Conservation (phyloP, 768 basidiomycete genomes). For the Rhizopogon salebrosus region DNA sequence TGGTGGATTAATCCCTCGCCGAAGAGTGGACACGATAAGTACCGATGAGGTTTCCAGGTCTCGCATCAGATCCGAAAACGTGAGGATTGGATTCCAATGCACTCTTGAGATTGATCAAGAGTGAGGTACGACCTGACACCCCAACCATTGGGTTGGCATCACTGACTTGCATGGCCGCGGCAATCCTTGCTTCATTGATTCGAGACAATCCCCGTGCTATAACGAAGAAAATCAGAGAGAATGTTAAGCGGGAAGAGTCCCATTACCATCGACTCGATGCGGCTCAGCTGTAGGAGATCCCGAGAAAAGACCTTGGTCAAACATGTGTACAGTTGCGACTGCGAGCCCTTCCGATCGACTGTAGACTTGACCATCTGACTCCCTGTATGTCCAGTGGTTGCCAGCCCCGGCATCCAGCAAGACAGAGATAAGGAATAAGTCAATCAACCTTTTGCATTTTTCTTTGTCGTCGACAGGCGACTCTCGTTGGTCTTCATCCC, state of each 20-base stretch:
- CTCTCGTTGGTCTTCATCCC: constrained; percentile 35
- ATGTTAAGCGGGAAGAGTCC: background rate
- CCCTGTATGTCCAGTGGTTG: constrained; percentile 71
- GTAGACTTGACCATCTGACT: constrained; percentile 49
- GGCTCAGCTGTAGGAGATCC: constrained; percentile 49
- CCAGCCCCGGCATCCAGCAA: constrained; percentile 95
- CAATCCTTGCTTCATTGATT: constrained; percentile 55
- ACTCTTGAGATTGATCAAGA: constrained; percentile 66
- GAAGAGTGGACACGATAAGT: constrained; percentile 11
- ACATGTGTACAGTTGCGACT: constrained; percentile 90
- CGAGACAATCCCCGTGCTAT: constrained; percentile 66
- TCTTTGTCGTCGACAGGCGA: constrained; percentile 48
- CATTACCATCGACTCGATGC: constrained; percentile 71
- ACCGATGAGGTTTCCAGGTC: constrained; percentile 86
- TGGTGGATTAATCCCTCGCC: background rate
- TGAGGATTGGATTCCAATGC: constrained; percentile 62
- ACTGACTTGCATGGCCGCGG: constrained; percentile 74
- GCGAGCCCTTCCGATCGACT: constrained; percentile 78
- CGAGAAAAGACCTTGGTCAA: constrained; percentile 77
- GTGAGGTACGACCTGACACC: constrained; percentile 75
- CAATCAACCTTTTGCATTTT: constrained; percentile 70
- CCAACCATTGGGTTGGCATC: constrained; percentile 84
- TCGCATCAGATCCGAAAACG: constrained; percentile 68
- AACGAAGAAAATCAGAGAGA: background rate
- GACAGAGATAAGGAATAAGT: constrained; percentile 87